Conservation (phyloP, 805 yeast species). For the Yamadazyma nakazawae region DNA sequence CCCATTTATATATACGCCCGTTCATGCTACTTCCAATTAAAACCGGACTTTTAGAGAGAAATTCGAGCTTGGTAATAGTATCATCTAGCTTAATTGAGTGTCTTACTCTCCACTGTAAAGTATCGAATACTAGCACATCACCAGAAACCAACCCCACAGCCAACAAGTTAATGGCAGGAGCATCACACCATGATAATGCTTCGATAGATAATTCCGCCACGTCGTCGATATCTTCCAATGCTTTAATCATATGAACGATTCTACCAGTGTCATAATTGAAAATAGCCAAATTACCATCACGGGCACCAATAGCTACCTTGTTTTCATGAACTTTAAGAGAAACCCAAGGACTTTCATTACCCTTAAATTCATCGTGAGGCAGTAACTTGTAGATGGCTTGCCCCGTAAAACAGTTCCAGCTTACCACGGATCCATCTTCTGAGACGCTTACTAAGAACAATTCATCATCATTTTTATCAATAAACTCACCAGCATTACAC, state of each 20-base stretch:
- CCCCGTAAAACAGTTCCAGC: conserved; percentile 86
- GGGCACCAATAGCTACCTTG: conserved; percentile 71
- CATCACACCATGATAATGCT: conserved; percentile 73
- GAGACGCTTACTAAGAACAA: conserved; percentile 70
- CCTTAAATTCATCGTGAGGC: conserved; percentile 61
- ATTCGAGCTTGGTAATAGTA: conserved; percentile 76
- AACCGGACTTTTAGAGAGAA: conserved; percentile 54
- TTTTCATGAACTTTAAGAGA: conserved; percentile 53
- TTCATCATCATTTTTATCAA: conserved; percentile 48
- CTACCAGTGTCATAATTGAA: conserved; percentile 73
- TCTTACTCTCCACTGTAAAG: conserved; percentile 84
- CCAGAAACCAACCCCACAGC: conserved; percentile 93
- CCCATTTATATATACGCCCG: conserved; percentile 85
- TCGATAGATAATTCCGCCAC: conserved; percentile 43
- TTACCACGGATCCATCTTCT: conserved; percentile 81
- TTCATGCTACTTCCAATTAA: conserved; percentile 77
- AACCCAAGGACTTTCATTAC: conserved; percentile 86
- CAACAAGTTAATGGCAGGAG: conserved; percentile 51
- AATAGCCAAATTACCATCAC: conserved; percentile 84
- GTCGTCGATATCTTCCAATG: conserved; percentile 53
- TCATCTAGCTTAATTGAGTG: conserved; percentile 63
- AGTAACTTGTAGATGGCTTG: conserved; percentile 65
- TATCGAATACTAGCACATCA: conserved; percentile 75
- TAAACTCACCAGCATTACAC: conserved; percentile 76
- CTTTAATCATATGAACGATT: conserved; percentile 61